Conservation (phyloP, 768 basidiomycete genomes). For the Leccinum rimulosum region DNA sequence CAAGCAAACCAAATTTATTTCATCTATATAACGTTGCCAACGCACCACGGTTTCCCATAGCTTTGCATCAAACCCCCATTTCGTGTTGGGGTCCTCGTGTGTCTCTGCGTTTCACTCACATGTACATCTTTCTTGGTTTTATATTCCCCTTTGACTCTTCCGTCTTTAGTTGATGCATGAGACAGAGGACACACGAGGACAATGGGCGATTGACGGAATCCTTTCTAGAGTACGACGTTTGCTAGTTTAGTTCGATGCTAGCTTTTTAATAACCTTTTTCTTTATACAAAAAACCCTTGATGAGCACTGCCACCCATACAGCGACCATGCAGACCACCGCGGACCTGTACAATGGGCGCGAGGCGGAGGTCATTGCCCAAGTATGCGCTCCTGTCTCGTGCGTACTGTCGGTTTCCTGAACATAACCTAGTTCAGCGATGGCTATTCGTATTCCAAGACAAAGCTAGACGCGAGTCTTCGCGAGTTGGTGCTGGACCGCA, state of each 20-base stretch:
- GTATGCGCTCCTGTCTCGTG: slow-evolving; percentile 6
- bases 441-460: slow-evolving; percentile 43
- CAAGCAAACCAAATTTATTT: slow-evolving; percentile 35
- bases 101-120: slow-evolving; percentile 6
- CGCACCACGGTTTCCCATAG: slow-evolving; percentile 25
- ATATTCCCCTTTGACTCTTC: slow-evolving; percentile 12
- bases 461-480: slow-evolving; percentile 40
- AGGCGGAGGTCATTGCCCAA: slow-evolving; percentile 31
- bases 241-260: slow-evolving; percentile 30
- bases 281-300: slow-evolving; percentile 15
- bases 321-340: slow-evolving; percentile 16
- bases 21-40: slow-evolving; percentile 35
- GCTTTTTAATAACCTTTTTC: slow-evolving; percentile 28
- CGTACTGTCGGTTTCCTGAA: slow-evolving; percentile 30
- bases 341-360: slow-evolving; percentile 29
- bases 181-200: slow-evolving; percentile 20
- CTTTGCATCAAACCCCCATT: slow-evolving; percentile 22
- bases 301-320: slow-evolving; percentile 23
- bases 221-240: slow-evolving; percentile 25
- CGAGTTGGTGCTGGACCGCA: slow-evolving; percentile 47
- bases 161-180: slow-evolving; percentile 13
- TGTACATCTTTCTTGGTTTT: slow-evolving; percentile 28
- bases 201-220: slow-evolving; percentile 16
- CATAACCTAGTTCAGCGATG: slow-evolving; percentile 46
- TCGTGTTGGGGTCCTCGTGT: slow-evolving; percentile 21